These are phyloP conservation scores for Verbascum thapsus DNA, from an alignment of 257 asterid species.

Conservation along the genomic window DNA sequence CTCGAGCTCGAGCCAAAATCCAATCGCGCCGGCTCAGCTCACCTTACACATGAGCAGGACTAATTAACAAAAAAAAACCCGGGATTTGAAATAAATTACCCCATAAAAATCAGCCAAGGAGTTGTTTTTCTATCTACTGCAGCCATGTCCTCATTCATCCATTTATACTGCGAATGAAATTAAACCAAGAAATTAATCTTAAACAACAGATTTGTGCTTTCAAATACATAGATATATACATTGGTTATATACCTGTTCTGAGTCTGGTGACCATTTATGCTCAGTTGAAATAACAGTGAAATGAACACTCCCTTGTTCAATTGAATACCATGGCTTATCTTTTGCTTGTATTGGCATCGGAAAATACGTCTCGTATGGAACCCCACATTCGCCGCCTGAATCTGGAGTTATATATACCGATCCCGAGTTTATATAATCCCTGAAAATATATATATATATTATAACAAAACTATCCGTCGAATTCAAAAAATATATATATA, in stretches of 20 bases:
- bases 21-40: too few species aligned
- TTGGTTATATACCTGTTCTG: constrained; percentile 54
- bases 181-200: too few species aligned
- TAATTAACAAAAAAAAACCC: too few species aligned
- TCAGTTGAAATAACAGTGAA: constrained; percentile 86
- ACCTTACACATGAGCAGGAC: too few species aligned
- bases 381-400: constrained; percentile 96
- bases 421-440: constrained; percentile 65
- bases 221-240: too few species aligned
- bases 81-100: too few species aligned
- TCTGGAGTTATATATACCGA: constrained; percentile 67
- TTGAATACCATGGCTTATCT: constrained; percentile 94
- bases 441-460: constrained; percentile 38
- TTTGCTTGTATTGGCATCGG: constrained; percentile 73
- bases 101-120: constrained; percentile 80
- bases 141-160: constrained; percentile 84
- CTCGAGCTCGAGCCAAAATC: too few species aligned
- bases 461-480: not conserved
- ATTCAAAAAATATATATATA: too few species aligned
- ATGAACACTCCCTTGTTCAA: constrained; percentile 79
- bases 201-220: too few species aligned
- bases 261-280: constrained; percentile 55
- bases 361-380: constrained; percentile 85
- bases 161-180: constrained; percentile 45
- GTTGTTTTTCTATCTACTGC: constrained; percentile 66